Evolutionary conservation across 176 grass and related monocot species (phyloP).

Genomic region (Lolium multiflorum): DNA sequence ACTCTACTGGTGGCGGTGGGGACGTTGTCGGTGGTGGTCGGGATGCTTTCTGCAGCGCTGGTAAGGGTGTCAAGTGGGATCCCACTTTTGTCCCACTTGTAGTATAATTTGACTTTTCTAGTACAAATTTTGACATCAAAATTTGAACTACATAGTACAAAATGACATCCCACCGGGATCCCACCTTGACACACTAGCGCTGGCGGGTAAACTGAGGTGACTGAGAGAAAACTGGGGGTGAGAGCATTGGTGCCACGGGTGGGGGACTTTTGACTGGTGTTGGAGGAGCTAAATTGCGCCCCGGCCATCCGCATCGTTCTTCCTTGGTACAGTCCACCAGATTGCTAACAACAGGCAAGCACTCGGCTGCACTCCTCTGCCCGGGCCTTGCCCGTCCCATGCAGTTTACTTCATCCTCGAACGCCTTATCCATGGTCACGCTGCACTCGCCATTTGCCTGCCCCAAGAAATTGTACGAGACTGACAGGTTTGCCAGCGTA

Average conservation of each 20-base stretch:
- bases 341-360: not conserved
- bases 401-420: conserved; percentile 28
- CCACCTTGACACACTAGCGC: no score
- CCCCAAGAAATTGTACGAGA: conserved; percentile 23
- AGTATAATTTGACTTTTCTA: no score
- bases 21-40: not conserved
- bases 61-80: no score
- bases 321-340: conserved; percentile 27
- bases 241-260: not conserved
- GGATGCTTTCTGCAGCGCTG: not conserved
- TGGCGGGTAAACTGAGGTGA: not conserved
- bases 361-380: not conserved
- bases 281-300: not conserved
- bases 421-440: not conserved
- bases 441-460: not conserved
- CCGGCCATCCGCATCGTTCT: conserved; percentile 26
- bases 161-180: no score
- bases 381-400: conserved; percentile 21
- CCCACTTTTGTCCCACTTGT: no score
- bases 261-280: not conserved
- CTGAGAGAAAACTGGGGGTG: not conserved
- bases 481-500: conserved; percentile 5
- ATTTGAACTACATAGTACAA: no score
- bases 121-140: no score
- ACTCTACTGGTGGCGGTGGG: not conserved